Base-by-base conservation (phyloP, 2,329 filamentous ascomycete genomes). In the Hypoxylon sp. region DNA sequence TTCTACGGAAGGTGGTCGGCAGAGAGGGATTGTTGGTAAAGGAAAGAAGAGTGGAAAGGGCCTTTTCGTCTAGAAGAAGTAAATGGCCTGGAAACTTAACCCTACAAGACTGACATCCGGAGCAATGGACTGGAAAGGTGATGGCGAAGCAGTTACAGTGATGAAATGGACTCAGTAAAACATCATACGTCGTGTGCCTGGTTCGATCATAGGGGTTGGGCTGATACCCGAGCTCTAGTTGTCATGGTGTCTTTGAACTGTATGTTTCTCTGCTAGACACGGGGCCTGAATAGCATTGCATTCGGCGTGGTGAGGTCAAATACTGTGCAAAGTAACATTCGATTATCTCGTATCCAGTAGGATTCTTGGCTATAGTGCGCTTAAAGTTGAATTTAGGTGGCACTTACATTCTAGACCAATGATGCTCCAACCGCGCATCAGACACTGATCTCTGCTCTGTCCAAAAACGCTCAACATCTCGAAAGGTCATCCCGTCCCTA, bases 1-100 rank as follows among this genome's bases (percentile, higher is more conserved):
- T 11, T 19, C 58, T 5, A 23, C 30, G n/a, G 65, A 67, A 9
- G 14, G 58, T 6, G 19, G 48, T 16, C 60, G 67, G 23, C 50
- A 47, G 2, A 54, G 62, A 39, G 39, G 23, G 11, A 23, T 19
- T 8, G 37, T 16, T 23, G 52, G 53, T 9, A 69, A 65, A 46
- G 52, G 60, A 9, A 70, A 67, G 51, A 65, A 41, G 21, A 29
- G 19, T 3, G 34, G 11, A 7, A 68, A 65, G 45, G 46, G 43
- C 6, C 52, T 52, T 30, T 55, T 56, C 29, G 32, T n/a, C 21
- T 66, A 52, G 59, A 21, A 32, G n/a, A 5, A 2, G n/a, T 16
- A 46, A 3, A n/a, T 25, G 19, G 9, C 27, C 27, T 19, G 21
- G n/a, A 46, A 23, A 14, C 3, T n/a, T 5, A 11, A 23, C 9